Evolutionary conservation across 305 asterid genomes (phyloP).

Genomic region (Solanum aculeatissimum): DNA sequence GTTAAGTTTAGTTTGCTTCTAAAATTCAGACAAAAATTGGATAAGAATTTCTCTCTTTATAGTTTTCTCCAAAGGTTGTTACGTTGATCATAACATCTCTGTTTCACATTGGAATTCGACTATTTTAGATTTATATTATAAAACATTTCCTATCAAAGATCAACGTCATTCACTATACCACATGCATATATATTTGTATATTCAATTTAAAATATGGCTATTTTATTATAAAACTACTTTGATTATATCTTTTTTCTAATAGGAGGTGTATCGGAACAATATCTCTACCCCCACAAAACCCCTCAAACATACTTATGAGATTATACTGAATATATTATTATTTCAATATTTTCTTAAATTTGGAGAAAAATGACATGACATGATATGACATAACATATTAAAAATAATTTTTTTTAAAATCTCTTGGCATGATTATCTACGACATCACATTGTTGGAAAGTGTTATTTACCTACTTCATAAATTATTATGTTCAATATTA

Average conservation of each 20-base stretch:
- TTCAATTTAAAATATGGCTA: background rate
- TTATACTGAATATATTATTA: too few relatives aligned
- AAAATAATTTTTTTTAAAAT: background rate
- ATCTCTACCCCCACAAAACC: too few relatives aligned
- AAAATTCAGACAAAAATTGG: background rate
- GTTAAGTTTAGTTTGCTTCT: background rate
- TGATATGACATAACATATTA: background rate
- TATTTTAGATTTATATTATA: too few relatives aligned
- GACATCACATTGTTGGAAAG: background rate
- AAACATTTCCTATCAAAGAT: too few relatives aligned
- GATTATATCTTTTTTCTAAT: background rate
- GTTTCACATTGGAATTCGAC: too few relatives aligned
- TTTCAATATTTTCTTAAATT: background rate
- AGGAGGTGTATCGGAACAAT: too few relatives aligned
- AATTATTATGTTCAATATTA: background rate
- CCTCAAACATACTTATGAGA: too few relatives aligned
- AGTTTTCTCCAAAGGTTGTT: background rate
- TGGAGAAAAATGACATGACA: background rate
- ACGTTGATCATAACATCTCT: background rate
- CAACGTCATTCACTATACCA: too few relatives aligned
- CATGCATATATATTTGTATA: background rate
- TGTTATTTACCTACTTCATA: background rate
- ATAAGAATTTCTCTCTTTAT: background rate
- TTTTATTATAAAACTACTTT: background rate
- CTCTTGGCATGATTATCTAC: background rate